Conservation (phyloP, 106 monocot genomes). For the Dioscorea dumetorum region DNA sequence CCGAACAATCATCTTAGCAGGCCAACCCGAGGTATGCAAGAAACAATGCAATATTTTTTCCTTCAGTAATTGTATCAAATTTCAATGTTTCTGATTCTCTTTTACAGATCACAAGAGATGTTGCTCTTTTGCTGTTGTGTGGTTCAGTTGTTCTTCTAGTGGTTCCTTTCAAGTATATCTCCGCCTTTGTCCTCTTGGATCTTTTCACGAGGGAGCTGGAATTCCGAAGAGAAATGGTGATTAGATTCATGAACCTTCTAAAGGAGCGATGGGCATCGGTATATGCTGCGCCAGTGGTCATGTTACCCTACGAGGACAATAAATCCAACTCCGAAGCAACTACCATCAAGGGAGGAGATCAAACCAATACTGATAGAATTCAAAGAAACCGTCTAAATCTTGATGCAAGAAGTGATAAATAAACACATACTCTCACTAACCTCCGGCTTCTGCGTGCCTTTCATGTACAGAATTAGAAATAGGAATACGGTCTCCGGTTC, state of each 20-base stretch:
- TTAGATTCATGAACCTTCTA: conserved; percentile 48
- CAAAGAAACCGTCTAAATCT: background rate
- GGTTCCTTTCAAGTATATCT: conserved; percentile 71
- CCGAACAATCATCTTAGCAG: conserved; percentile 67
- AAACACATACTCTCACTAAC: no score
- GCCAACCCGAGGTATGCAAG: conserved; percentile 86
- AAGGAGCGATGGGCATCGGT: conserved; percentile 77
- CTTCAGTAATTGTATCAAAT: background rate
- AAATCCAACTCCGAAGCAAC: background rate
- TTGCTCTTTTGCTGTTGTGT: conserved; percentile 56
- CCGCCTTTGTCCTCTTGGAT: conserved; percentile 61
- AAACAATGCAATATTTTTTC: background rate
- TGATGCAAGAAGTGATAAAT: background rate
- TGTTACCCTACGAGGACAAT: conserved; percentile 58
- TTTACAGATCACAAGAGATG: conserved; percentile 68
- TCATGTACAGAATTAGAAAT: no score
- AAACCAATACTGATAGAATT: background rate
- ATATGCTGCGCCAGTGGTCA: conserved; percentile 73
- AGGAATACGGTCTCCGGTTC: no score
- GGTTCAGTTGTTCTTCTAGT: conserved; percentile 45
- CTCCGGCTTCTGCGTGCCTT: no score
- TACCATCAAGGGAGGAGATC: background rate
- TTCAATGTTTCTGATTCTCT: background rate
- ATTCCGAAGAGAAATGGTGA: conserved; percentile 71
- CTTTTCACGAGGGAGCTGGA: conserved; percentile 82